Percentiles rank a stretch among this genome's conserved stretches.
phyloP scores from a whole-genome alignment of 129 eudicot species.

The Tagetes patula region DNA sequence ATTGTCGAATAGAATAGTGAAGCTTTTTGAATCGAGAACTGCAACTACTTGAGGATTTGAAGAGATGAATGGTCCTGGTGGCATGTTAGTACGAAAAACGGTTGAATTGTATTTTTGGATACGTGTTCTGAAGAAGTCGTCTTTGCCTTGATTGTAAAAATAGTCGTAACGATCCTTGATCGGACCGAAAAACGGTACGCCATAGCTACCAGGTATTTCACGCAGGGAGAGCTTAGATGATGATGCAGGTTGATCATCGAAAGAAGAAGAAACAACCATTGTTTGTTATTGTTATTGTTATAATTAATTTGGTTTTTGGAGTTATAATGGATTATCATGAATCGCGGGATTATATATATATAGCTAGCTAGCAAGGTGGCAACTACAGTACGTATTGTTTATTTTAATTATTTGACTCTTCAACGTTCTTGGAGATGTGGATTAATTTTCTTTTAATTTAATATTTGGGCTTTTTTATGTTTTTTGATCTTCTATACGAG shows the following conservation, averaged over 20 bases:
- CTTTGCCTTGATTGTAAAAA: slow-evolving; percentile 63
- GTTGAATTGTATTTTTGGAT: slow-evolving; percentile 60
- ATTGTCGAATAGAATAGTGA: slow-evolving; percentile 57
- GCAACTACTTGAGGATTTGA: slow-evolving; percentile 46
- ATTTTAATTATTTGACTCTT: too few species aligned
- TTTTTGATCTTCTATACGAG: too few species aligned
- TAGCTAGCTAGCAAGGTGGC: not conserved
- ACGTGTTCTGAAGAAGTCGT: slow-evolving; percentile 51
- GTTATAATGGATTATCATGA: not conserved
- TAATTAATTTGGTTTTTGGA: not conserved
- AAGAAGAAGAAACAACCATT: slow-evolving; percentile 29
- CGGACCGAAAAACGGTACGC: slow-evolving; percentile 57
- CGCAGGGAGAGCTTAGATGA: slow-evolving; percentile 32
- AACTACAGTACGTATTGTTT: too few species aligned
- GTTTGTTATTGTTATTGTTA: too few species aligned
- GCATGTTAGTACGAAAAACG: slow-evolving; percentile 47
- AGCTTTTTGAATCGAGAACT: slow-evolving; percentile 54
- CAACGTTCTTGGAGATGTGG: too few species aligned
- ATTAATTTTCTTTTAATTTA: too few species aligned
- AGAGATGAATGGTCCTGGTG: slow-evolving; percentile 42
- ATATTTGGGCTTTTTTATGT: too few species aligned
- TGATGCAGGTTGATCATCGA: slow-evolving; percentile 20
- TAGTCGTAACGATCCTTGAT: slow-evolving; percentile 54
- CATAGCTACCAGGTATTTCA: slow-evolving; percentile 65
- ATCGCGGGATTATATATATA: not conserved